phyloP scores from a whole-genome alignment of 202 grass and related monocot species.

The Brachypodium distachyon region DNA sequence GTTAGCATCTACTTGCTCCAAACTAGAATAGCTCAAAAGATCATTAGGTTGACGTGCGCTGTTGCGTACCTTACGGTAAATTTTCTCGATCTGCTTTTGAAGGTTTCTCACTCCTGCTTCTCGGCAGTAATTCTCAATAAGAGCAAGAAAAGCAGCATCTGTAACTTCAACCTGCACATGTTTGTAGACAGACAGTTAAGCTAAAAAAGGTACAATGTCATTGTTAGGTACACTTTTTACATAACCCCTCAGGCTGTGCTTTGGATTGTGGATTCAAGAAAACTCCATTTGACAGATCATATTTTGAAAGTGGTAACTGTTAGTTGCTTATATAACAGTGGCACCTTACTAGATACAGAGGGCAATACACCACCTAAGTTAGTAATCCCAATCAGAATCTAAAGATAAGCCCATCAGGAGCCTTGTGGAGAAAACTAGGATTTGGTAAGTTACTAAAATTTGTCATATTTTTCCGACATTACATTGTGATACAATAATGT shows the following conservation, averaged over 20 bases:
- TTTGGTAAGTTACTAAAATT: not conserved
- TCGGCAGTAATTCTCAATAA: conserved; percentile 94
- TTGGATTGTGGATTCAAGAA: not conserved
- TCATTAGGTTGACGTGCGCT: not conserved
- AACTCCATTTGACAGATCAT: not conserved
- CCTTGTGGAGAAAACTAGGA: not conserved
- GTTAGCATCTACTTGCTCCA: not conserved
- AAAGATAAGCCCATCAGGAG: not conserved
- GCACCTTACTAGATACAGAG: not conserved
- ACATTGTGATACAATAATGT: not conserved
- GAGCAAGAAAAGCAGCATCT: conserved; percentile 84
- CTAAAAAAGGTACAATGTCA: not conserved
- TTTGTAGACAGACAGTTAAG: conserved; percentile 8
- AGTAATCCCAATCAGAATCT: not conserved
- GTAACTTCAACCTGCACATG: conserved; percentile 89
- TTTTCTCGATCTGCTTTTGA: conserved; percentile 98
- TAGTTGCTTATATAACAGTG: not conserved
- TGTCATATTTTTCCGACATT: not conserved
- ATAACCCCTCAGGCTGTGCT: not conserved
- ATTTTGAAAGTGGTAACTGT: not conserved
- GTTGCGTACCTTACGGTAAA: conserved; percentile 88
- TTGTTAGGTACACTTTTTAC: not conserved
- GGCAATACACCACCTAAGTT: not conserved
- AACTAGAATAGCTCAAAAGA: conserved; percentile 16
- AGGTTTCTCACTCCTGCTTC: conserved; percentile 98